phyloP scores from a whole-genome alignment of 2,329 filamentous ascomycete genomes.

The Sporothrix brunneoviolacea region DNA sequence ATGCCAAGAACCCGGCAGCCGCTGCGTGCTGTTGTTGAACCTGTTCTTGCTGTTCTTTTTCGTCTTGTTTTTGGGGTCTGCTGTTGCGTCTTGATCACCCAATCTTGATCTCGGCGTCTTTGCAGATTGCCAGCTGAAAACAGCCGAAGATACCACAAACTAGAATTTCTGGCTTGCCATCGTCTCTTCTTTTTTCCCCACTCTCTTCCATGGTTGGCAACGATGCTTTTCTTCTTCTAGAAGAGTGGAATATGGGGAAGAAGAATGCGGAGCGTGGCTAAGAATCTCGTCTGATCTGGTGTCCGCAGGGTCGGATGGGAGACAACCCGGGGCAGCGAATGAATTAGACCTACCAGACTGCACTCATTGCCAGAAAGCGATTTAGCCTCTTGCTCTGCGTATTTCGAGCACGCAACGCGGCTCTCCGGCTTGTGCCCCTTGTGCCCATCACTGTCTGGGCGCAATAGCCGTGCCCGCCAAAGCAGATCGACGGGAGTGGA shows the following conservation, averaged over 20 bases:
- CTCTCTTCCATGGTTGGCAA: background rate
- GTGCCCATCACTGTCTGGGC: background rate
- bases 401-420: no score
- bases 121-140: background rate
- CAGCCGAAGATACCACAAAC: background rate
- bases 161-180: background rate
- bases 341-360: no score
- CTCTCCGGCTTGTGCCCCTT: background rate
- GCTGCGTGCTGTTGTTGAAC: background rate
- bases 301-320: background rate
- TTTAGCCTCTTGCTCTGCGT: constrained; percentile 1
- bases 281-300: background rate
- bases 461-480: background rate
- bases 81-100: no score
- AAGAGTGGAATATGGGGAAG: background rate
- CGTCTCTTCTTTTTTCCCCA: background rate
- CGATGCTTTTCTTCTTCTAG: background rate
- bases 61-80: background rate
- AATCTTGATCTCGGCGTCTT: no score
- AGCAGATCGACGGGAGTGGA: background rate
- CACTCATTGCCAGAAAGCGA: no score
- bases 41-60: no score
- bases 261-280: background rate
- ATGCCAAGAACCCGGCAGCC: constrained; percentile 7
- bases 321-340: background rate